Evolutionary conservation across 345 rosid genomes (phyloP).

Genomic region (Eucalyptus marginata): DNA sequence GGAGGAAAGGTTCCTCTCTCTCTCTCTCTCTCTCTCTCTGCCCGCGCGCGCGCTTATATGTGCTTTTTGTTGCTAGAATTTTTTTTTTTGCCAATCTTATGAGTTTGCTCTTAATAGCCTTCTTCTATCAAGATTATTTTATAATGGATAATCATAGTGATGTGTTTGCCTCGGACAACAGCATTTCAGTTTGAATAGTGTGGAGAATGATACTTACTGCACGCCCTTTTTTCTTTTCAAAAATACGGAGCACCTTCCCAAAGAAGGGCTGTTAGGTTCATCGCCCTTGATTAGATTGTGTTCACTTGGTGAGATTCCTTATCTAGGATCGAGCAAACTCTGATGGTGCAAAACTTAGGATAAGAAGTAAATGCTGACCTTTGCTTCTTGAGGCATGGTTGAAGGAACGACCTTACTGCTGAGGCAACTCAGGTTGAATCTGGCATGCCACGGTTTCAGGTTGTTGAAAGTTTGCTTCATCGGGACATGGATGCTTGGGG

Average conservation of each 20-base stretch:
- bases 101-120: neutral
- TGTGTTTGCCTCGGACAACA: neutral
- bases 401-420: neutral
- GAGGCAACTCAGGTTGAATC: neutral
- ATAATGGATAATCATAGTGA: neutral
- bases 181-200: neutral
- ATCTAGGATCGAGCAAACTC: neutral
- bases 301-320: neutral
- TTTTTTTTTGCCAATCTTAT: neutral
- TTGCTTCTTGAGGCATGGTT: neutral
- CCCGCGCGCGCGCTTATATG: neutral
- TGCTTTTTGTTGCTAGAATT: neutral
- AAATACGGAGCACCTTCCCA: neutral
- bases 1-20: slow-evolving; percentile 66
- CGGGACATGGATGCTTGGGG: neutral
- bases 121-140: neutral
- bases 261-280: neutral
- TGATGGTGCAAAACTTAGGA: neutral
- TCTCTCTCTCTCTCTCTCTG: neutral
- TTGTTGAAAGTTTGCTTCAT: neutral
- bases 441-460: neutral
- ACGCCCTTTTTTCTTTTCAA: neutral
- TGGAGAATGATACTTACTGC: neutral
- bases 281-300: neutral
- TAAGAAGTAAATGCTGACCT: neutral